These are phyloP conservation scores for Cladobotryum protrusum DNA, from an alignment of 2,329 filamentous ascomycete genomes.

Conservation along the genomic window DNA sequence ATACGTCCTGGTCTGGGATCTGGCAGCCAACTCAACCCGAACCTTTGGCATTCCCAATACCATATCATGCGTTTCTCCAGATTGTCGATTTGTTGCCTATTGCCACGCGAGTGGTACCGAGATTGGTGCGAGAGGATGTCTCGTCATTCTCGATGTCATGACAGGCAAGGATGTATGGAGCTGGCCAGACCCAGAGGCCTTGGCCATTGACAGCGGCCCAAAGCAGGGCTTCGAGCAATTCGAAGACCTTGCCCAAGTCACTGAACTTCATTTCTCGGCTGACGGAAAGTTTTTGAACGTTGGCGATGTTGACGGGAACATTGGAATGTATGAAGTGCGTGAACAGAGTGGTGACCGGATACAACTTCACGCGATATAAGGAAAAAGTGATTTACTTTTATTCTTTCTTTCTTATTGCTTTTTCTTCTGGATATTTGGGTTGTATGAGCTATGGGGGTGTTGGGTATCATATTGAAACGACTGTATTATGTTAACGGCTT, in stretches of 20 bases:
- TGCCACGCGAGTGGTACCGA: slow-evolving; percentile 30
- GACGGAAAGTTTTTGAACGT: slow-evolving; percentile 32
- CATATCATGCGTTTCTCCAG: slow-evolving; percentile 32
- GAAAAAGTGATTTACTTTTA: neutral
- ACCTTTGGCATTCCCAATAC: slow-evolving; percentile 35
- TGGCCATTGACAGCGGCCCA: slow-evolving; percentile 18
- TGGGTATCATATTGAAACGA: no score
- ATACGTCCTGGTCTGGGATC: slow-evolving; percentile 36
- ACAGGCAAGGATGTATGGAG: slow-evolving; percentile 32
- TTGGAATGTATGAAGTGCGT: slow-evolving; percentile 31
- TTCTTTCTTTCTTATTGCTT: neutral
- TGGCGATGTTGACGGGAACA: slow-evolving; percentile 27
- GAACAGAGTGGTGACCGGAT: slow-evolving; percentile 16
- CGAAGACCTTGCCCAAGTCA: slow-evolving; percentile 28
- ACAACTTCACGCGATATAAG: slow-evolving; percentile 11
- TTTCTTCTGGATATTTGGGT: neutral
- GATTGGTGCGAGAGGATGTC: slow-evolving; percentile 25
- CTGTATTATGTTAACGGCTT: no score
- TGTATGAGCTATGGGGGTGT: no score
- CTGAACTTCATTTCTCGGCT: slow-evolving; percentile 33
- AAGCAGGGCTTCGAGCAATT: slow-evolving; percentile 25
- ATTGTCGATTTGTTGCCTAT: slow-evolving; percentile 36
- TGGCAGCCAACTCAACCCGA: slow-evolving; percentile 29
- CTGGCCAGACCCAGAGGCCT: slow-evolving; percentile 29
- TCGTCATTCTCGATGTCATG: slow-evolving; percentile 33